Conservation (phyloP, 2,329 filamentous ascomycete species). For the Ascocoryne sarcoides region DNA sequence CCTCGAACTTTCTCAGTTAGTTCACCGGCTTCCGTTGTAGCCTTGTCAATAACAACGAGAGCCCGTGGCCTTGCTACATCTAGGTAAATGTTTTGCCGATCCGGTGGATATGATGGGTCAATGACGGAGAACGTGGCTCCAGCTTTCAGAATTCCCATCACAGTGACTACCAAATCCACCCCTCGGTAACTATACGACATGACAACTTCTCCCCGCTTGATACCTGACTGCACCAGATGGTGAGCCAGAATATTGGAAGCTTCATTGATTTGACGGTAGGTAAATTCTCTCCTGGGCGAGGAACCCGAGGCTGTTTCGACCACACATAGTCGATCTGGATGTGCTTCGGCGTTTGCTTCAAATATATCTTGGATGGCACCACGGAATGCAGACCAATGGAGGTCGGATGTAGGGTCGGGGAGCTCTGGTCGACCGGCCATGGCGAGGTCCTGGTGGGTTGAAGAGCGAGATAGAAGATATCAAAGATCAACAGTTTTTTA, state of each 20-base stretch:
- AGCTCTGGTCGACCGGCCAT: constrained; percentile 16
- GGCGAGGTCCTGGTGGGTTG: too few species aligned
- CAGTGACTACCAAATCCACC: constrained; percentile 67
- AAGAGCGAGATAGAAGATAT: too few species aligned
- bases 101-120: constrained; percentile 75
- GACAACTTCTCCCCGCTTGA: constrained; percentile 75
- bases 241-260: constrained; percentile 73
- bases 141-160: constrained; percentile 63
- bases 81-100: constrained; percentile 73
- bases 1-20: constrained; percentile 46
- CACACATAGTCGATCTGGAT: constrained; percentile 59
- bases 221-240: constrained; percentile 64
- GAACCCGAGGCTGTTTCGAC: constrained; percentile 49
- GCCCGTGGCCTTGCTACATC: constrained; percentile 69
- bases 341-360: constrained; percentile 46
- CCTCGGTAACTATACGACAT: constrained; percentile 85
- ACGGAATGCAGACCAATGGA: constrained; percentile 50
- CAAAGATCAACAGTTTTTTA: too few species aligned
- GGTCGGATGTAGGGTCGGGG: constrained; percentile 49
- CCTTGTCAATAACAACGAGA: constrained; percentile 64
- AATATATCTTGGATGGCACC: constrained; percentile 55
- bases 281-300: constrained; percentile 58
- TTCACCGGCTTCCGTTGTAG: constrained; percentile 58
- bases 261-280: constrained; percentile 80
- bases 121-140: constrained; percentile 59